Percentiles rank a stretch among this genome's conserved stretches.
These are phyloP conservation scores for Chytridiales sp. DNA, from an alignment of 371 early-diverging fungal species.

Conservation along the genomic window DNA sequence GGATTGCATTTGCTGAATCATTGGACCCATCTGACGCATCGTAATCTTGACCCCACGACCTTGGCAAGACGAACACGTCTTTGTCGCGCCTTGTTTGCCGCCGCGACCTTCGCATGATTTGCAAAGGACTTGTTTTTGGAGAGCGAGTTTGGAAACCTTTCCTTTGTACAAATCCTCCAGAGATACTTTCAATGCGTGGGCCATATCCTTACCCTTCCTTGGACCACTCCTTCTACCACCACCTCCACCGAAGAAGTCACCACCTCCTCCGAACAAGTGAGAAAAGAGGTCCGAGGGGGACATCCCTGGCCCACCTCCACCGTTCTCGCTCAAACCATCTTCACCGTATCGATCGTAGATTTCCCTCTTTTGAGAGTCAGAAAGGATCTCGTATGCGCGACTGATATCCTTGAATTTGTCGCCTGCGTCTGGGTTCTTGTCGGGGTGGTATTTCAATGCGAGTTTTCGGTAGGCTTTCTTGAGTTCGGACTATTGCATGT, in stretches of 20 bases:
- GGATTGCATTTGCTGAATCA: slow-evolving; percentile 97
- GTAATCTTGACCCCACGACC: slow-evolving; percentile 89
- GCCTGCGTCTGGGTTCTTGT: slow-evolving; percentile 72
- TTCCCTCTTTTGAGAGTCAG: slow-evolving; percentile 79
- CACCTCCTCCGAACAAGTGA: slow-evolving; percentile 73
- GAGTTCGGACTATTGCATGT: slow-evolving; percentile 15
- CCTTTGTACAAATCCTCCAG: slow-evolving; percentile 50
- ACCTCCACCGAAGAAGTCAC: slow-evolving; percentile 47
- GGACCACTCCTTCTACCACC: slow-evolving; percentile 69
- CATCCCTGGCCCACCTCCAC: slow-evolving; percentile 54
- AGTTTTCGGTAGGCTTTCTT: slow-evolving; percentile 59
- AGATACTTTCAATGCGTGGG: slow-evolving; percentile 51
- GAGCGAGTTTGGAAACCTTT: slow-evolving; percentile 76
- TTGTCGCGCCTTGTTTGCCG: slow-evolving; percentile 56
- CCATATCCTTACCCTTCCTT: slow-evolving; percentile 62
- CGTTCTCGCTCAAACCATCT: slow-evolving; percentile 65
- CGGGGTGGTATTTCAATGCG: slow-evolving; percentile 92
- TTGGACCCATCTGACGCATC: slow-evolving; percentile 93
- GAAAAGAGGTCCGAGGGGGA: slow-evolving; percentile 81
- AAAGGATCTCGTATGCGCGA: slow-evolving; percentile 92
- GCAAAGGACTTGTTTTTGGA: slow-evolving; percentile 69
- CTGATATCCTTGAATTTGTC: slow-evolving; percentile 63
- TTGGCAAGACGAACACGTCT: slow-evolving; percentile 79
- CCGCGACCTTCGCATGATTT: slow-evolving; percentile 72
- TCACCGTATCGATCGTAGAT: slow-evolving; percentile 85